These are phyloP conservation scores for Zea luxurians DNA, from an alignment of 176 grass and related monocot species.

Conservation along the genomic window DNA sequence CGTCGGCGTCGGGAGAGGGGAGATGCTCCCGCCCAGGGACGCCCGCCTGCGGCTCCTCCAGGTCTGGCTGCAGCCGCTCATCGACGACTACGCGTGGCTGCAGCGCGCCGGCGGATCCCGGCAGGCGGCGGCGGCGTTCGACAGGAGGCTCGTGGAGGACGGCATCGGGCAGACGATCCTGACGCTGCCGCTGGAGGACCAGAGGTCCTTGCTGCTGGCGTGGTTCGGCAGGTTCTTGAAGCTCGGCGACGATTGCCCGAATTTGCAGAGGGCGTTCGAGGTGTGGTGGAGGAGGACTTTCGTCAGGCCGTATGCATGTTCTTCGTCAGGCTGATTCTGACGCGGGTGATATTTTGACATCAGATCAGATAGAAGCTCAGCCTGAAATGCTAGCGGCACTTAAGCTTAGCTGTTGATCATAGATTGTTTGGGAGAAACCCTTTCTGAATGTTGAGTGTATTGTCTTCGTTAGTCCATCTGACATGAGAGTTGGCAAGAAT, in stretches of 20 bases:
- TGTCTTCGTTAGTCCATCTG: conserved; percentile 32
- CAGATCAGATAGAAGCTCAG: conserved; percentile 21
- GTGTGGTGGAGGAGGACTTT: conserved; percentile 99
- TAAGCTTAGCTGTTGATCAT: conserved; percentile 31
- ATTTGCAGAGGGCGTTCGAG: conserved; percentile 85
- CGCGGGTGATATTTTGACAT: conserved; percentile 27
- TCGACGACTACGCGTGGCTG: conserved; percentile 87
- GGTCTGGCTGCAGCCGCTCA: conserved; percentile 75
- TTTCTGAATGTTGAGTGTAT: background rate
- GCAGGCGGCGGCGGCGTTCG: conserved; percentile 47
- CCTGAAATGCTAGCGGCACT: conserved; percentile 26
- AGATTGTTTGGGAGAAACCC: conserved; percentile 16
- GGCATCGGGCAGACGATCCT: conserved; percentile 84
- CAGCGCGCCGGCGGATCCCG: conserved; percentile 39
- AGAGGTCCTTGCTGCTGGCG: conserved; percentile 58
- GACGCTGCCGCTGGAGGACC: conserved; percentile 79
- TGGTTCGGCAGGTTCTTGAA: conserved; percentile 83
- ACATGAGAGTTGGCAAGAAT: conserved; percentile 15
- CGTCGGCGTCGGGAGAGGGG: conserved; percentile 78
- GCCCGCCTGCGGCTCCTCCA: conserved; percentile 53
- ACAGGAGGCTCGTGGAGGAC: conserved; percentile 78
- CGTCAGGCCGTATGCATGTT: conserved; percentile 72
- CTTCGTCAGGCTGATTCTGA: conserved; percentile 29
- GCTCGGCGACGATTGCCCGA: conserved; percentile 70
- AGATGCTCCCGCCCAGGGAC: conserved; percentile 73